phyloP scores from a whole-genome alignment of 139 green algal genomes.

The Penium margaritaceum region DNA sequence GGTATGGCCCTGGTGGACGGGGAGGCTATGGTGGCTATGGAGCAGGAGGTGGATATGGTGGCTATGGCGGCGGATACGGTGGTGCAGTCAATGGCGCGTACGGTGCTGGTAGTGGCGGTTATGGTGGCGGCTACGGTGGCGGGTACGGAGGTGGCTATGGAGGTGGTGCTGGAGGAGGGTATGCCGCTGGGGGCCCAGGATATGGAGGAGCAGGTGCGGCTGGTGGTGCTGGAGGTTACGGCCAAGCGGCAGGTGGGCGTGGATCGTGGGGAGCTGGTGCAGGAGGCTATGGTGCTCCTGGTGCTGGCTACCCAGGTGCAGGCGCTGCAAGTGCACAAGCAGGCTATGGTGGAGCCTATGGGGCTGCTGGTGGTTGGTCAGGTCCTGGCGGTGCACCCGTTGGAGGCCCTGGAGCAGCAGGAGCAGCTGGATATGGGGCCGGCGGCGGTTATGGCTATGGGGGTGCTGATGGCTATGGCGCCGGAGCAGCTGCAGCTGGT shows the following conservation, averaged over 20 bases:
- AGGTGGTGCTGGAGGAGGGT: not conserved
- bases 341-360: slow-evolving; percentile 2
- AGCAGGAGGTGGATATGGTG: slow-evolving; percentile 9
- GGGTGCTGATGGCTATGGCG: slow-evolving; percentile 3
- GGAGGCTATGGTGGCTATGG: slow-evolving; percentile 14
- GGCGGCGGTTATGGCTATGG: slow-evolving; percentile 4
- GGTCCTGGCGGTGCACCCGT: too few species aligned
- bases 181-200: not conserved
- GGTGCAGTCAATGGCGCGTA: not conserved
- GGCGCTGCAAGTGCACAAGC: not conserved
- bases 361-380: too few species aligned
- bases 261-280: not conserved
- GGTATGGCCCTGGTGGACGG: not conserved
- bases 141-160: not conserved
- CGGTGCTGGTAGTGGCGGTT: slow-evolving; percentile 4
- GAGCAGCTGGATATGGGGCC: not conserved
- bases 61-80: not conserved
- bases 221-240: slow-evolving; percentile 9
- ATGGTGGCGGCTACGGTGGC: too few species aligned
- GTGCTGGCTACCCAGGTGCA: not conserved
- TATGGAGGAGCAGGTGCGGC: not conserved
- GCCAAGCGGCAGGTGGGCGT: not conserved
- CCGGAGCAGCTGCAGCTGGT: too few species aligned
- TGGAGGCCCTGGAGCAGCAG: not conserved
- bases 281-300: not conserved